Evolutionary conservation across 495 filamentous ascomycete species (phyloP), one percentile per base, ranked within the genome.

Genomic region (Cercophora newfieldiana): DNA sequence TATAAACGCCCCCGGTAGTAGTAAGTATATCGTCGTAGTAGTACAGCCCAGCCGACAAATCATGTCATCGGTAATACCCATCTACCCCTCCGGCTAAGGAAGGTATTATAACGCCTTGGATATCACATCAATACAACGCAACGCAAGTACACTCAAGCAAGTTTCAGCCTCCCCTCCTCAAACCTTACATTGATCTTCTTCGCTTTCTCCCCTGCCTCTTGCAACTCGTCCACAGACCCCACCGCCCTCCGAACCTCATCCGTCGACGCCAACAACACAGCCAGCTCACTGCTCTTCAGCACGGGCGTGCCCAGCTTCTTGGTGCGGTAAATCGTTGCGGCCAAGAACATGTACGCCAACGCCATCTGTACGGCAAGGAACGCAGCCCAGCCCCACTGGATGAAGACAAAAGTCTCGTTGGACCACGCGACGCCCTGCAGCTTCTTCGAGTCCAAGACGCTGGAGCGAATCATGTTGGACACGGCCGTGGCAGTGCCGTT

Each of bases 361-460:
- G 31, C 24, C 54, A 65, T 65, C 63, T 65, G 54, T 10, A 44
- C 63, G 7, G 55, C 63, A 0, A 65, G 25, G 47, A 65, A 65
- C 0, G 26, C 63, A 5, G 21, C 21, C 63, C 63, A 65, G 2
- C 55, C 63, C 63, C 63, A 65, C n/a, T 25, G 22, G 55, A 65
- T 59, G 3, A 14, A 14, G 7, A 65, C 63, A 21, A 31, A 65
- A 0, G 63, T 65, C 47, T 65, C 63, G 6, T 49, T 24, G 1
- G 25, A 18, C 47, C 25, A 25, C 12, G 56, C 56, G 18, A 33
- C 8, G 25, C 63, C 63, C 18, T 30, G 26, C 0, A 44, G 63
- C 0, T 1, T 19, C 0, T 18, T 28, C 0, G 22, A 14, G 21
- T 60, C 57, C 19, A 33, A 30, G 29, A 18, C 1, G 12, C n/a